These are phyloP conservation scores for Immersiporthe knoxdaviesiana DNA, from an alignment of 2,329 filamentous ascomycete genomes.

Conservation along the genomic window DNA sequence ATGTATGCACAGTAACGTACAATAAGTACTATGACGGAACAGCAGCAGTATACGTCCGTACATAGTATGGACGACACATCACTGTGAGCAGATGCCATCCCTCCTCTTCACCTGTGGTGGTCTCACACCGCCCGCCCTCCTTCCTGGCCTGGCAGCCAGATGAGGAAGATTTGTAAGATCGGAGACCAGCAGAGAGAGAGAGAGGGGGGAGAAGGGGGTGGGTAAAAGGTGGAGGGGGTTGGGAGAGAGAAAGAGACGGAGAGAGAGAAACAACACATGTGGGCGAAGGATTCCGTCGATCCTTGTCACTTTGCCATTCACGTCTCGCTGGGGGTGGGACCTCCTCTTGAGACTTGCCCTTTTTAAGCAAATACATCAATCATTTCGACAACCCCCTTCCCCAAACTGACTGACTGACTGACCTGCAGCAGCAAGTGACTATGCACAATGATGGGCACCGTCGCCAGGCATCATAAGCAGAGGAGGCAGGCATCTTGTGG, in stretches of 20 bases:
- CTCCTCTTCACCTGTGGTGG: not conserved
- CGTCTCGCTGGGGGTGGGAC: constrained; percentile 1
- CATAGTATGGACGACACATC: constrained; percentile 1
- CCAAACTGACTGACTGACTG: not conserved
- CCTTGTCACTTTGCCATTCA: constrained; percentile 2
- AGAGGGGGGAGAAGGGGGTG: not conserved
- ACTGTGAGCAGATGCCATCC: not conserved
- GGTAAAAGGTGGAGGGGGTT: not conserved
- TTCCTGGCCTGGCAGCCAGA: not conserved
- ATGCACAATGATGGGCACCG: not conserved
- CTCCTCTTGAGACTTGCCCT: not conserved
- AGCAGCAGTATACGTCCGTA: too few species aligned
- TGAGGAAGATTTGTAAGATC: not conserved
- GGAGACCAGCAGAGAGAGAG: too few species aligned
- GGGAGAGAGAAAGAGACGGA: not conserved
- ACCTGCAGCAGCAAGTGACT: not conserved
- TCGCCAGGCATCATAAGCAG: not conserved
- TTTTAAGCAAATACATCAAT: not conserved
- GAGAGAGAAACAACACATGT: not conserved
- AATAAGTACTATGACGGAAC: not conserved
- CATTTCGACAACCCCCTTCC: not conserved
- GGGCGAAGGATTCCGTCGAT: constrained; percentile 2
- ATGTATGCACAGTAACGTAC: not conserved
- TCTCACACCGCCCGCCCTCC: too few species aligned
- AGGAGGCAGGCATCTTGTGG: not conserved